Percentiles rank a stretch among this genome's conserved stretches.
Evolutionary conservation across 345 rosid genomes (phyloP).

Genomic region (Hevea brasiliensis): DNA sequence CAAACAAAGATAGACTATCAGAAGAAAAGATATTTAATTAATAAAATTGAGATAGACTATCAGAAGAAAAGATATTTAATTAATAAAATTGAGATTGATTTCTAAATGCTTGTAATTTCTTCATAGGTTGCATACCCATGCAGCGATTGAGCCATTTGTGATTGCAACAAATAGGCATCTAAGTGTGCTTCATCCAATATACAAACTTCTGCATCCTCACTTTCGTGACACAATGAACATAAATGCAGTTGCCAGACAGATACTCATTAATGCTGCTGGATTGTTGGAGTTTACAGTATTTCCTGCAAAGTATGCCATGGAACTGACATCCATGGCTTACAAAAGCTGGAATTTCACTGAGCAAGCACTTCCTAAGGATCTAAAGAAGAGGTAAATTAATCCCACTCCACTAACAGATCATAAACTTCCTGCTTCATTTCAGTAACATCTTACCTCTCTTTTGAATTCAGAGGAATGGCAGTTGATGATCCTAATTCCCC

Average conservation of each 20-base stretch:
- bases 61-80: neutral
- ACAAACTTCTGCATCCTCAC: conserved; percentile 49
- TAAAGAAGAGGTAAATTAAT: conserved; percentile 35
- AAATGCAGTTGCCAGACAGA: conserved; percentile 41
- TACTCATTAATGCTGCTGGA: conserved; percentile 45
- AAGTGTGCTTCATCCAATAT: conserved; percentile 46
- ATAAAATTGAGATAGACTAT: neutral
- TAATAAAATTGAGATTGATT: neutral
- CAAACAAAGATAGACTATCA: too few species aligned
- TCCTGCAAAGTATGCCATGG: conserved; percentile 42
- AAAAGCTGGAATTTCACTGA: conserved; percentile 43
- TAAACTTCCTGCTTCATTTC: neutral
- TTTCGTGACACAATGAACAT: conserved; percentile 47
- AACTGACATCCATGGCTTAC: conserved; percentile 40
- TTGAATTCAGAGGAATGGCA: conserved; percentile 42
- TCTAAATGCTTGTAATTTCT: neutral
- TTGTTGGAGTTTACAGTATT: conserved; percentile 37
- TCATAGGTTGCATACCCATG: conserved; percentile 46
- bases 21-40: neutral
- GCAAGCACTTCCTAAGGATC: conserved; percentile 47
- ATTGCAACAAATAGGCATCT: conserved; percentile 48
- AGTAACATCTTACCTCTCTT: neutral
- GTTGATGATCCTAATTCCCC: conserved; percentile 32
- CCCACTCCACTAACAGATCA: neutral
- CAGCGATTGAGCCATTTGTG: conserved; percentile 47